Evolutionary conservation across 805 yeast species (phyloP).

Genomic region (Komagataella pseudopastoris): DNA sequence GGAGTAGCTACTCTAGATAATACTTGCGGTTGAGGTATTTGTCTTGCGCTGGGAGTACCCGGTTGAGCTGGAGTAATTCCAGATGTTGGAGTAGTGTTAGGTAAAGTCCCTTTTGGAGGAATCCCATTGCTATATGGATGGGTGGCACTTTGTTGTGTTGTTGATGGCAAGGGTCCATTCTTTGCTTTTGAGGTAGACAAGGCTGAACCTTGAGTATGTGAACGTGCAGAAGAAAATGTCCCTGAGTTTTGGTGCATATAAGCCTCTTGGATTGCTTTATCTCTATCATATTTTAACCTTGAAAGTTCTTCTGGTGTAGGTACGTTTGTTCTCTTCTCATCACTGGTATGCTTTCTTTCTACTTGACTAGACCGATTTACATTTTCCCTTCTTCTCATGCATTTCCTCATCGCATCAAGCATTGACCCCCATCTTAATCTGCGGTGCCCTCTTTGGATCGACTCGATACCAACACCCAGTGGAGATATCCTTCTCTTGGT

Average conservation of each 20-base stretch:
- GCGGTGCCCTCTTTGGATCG: constrained; percentile 86
- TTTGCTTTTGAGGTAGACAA: background rate
- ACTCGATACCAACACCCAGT: constrained; percentile 84
- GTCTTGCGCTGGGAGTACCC: background rate
- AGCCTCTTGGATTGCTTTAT: constrained; percentile 71
- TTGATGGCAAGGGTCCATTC: constrained; percentile 1
- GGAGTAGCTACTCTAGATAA: background rate
- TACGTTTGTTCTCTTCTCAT: constrained; percentile 32
- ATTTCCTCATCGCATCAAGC: constrained; percentile 89
- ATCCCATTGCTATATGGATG: constrained; percentile 2
- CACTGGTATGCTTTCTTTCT: constrained; percentile 22
- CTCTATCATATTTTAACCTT: constrained; percentile 72
- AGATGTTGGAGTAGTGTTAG: background rate
- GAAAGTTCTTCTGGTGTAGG: constrained; percentile 82
- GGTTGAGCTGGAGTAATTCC: background rate
- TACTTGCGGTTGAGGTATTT: background rate
- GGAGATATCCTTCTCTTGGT: constrained; percentile 86
- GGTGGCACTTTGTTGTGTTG: constrained; percentile 3
- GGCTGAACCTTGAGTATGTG: background rate
- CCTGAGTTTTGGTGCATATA: constrained; percentile 21
- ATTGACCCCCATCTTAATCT: constrained; percentile 91
- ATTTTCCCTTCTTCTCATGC: constrained; percentile 80
- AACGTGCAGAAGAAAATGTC: background rate
- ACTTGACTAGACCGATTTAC: constrained; percentile 44
- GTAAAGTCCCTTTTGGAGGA: background rate